Conservation (phyloP, 495 filamentous ascomycete genomes). For the Penicillium malachiteum region DNA sequence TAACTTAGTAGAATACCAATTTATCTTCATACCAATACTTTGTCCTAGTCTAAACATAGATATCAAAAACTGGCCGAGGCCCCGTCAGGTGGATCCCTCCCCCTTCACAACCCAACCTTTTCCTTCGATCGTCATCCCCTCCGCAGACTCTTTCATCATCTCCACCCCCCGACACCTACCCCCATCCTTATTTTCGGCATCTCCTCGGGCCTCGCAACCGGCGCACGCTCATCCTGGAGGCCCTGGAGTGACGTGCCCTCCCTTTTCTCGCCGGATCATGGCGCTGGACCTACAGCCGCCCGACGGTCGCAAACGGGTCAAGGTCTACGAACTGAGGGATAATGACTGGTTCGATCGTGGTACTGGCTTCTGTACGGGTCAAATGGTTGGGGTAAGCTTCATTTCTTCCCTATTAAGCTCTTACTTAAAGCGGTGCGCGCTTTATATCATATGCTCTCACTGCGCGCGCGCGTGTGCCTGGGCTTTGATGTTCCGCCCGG, state of each 20-base stretch:
- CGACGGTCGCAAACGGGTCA: slow-evolving; percentile 93
- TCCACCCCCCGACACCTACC: slow-evolving; percentile 6
- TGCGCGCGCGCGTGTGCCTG: background rate
- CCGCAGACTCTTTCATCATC: slow-evolving; percentile 15
- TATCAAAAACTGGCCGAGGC: slow-evolving; percentile 21
- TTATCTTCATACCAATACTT: too few relatives aligned
- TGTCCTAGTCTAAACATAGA: background rate
- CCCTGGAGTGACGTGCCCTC: slow-evolving; percentile 44
- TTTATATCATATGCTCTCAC: background rate
- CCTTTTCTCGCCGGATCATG: slow-evolving; percentile 56
- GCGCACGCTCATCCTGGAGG: slow-evolving; percentile 40
- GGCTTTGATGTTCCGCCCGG: background rate
- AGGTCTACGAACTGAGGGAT: slow-evolving; percentile 96
- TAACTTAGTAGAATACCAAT: too few relatives aligned
- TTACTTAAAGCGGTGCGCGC: background rate
- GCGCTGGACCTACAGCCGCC: slow-evolving; percentile 81
- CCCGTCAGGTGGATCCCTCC: slow-evolving; percentile 20
- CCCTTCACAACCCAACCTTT: slow-evolving; percentile 8
- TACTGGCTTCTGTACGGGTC: slow-evolving; percentile 90
- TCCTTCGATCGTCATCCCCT: slow-evolving; percentile 30
- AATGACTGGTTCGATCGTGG: slow-evolving; percentile 99
- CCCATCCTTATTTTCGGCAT: slow-evolving; percentile 13
- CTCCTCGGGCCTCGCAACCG: slow-evolving; percentile 33
- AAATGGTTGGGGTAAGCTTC: slow-evolving; percentile 69
- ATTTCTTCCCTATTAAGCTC: slow-evolving; percentile 2